Conservation (phyloP, 1,284 basidiomycete genomes). For the Phenoliferia sp. region DNA sequence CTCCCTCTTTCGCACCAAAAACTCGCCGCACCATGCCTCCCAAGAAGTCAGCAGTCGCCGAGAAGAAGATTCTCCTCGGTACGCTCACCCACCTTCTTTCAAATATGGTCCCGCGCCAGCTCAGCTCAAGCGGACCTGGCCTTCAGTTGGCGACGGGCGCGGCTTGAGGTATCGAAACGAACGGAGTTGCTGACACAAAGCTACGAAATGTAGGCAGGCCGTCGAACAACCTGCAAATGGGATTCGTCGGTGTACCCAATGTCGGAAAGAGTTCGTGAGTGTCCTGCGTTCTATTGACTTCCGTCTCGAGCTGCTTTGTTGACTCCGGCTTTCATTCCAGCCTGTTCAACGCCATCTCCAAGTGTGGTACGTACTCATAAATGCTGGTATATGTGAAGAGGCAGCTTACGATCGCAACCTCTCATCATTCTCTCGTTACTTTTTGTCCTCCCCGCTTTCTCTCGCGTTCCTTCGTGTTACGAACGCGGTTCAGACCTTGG, state of each 20-base stretch:
- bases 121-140: too few relatives aligned
- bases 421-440: not conserved
- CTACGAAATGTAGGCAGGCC: too few relatives aligned
- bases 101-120: too few relatives aligned
- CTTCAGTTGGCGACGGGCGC: too few relatives aligned
- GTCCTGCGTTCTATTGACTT: not conserved
- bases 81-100: too few relatives aligned
- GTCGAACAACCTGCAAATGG: constrained; percentile 82
- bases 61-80: constrained; percentile 83
- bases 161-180: too few relatives aligned
- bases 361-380: constrained; percentile 58
- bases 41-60: constrained; percentile 53
- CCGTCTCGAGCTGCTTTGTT: not conserved
- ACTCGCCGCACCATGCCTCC: constrained; percentile 19
- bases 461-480: not conserved
- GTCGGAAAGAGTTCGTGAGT: constrained; percentile 75
- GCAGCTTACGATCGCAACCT: not conserved
- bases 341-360: constrained; percentile 81
- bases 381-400: too few relatives aligned
- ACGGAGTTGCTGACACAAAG: too few relatives aligned
- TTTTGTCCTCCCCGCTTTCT: not conserved
- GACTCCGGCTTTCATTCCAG: not conserved
- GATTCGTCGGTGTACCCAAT: constrained; percentile 93
- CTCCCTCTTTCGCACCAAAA: constrained; percentile 5
- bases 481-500: constrained; percentile 68